Evolutionary conservation across 2,329 filamentous ascomycete genomes (phyloP).

Genomic region (Exophiala spinifera): DNA sequence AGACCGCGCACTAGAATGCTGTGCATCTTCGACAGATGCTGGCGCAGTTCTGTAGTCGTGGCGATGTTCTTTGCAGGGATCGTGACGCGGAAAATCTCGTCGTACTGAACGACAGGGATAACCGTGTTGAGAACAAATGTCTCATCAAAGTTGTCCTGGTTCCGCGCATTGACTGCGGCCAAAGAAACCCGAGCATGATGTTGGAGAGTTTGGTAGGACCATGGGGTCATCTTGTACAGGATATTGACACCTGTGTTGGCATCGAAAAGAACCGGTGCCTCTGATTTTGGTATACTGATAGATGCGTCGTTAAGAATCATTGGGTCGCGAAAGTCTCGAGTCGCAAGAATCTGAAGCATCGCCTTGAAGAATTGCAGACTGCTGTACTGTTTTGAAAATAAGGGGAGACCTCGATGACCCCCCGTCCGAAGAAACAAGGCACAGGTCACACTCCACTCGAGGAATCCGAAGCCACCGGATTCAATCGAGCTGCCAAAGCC

Average conservation of each 20-base stretch:
- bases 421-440: constrained; percentile 78
- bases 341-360: constrained; percentile 78
- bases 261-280: constrained; percentile 73
- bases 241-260: constrained; percentile 71
- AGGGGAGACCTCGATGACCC: constrained; percentile 65
- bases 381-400: constrained; percentile 77
- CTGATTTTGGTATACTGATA: constrained; percentile 39
- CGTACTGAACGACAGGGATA: constrained; percentile 53
- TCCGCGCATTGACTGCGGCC: constrained; percentile 68
- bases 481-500: constrained; percentile 70
- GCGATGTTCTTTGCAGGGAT: constrained; percentile 9
- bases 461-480: constrained; percentile 83
- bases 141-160: constrained; percentile 76
- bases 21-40: constrained; percentile 53
- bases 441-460: constrained; percentile 82
- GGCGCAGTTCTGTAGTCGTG: constrained; percentile 8
- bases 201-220: constrained; percentile 72
- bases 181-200: constrained; percentile 73
- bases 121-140: constrained; percentile 69
- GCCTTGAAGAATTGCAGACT: constrained; percentile 95
- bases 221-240: constrained; percentile 83
- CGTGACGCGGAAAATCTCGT: constrained; percentile 47
- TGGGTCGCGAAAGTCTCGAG: constrained; percentile 69
- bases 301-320: constrained; percentile 49
- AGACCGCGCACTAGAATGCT: constrained; percentile 67